Base-by-base conservation (phyloP, 2,329 filamentous ascomycete genomes). In the Aspergillus pseudoviridinutans region DNA sequence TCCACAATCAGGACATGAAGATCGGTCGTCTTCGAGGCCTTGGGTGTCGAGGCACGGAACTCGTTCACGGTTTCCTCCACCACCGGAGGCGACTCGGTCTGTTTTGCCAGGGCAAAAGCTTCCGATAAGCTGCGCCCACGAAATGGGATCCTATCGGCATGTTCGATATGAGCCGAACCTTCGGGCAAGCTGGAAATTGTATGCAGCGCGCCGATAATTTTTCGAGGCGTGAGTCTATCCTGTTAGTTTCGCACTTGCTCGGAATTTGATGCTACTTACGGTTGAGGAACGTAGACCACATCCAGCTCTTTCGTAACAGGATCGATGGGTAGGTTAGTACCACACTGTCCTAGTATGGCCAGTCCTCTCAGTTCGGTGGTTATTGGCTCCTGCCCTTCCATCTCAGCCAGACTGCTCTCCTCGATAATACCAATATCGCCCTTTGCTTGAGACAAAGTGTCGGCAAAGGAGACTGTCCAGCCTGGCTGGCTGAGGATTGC, bases 1-100 rank as follows among this genome's bases (percentile, higher is more conserved):
- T 78, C 76, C 1, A 78, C 76, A 12, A 78, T 65, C 6, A 78
- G 63, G 14, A 77, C 65, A 56, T 66, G 67, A 27, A 62, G 56
- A 20, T 49, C 57, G 1, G 49, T 53, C 14, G 42, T 8, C 3
- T 27, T 22, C 22, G 56, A 32, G 6, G 59, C 35, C 42, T 59
- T 50, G 1, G 58, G 49, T 32, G 42, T 38, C 5, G 54, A 42
- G 14, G 50, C 53, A 8, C 46, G 53, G 22, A 53, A 61, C 10
- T 65, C 57, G n/a, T 56, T 58, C 5, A 61, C 51, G 25, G 49
- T 61, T 2, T 61, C 59, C 49, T 54, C 49, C 8, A 58, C 56
- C n/a, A 62, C 60, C 1, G 59, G 63, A 3, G 64, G 61, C 0
- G 63, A 64, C 20, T 61, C 60, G 1, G 51, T 49, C 1, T 58